phyloP scores from a whole-genome alignment of 2,329 filamentous ascomycete species.

The Arthrobotrys sinensis region DNA sequence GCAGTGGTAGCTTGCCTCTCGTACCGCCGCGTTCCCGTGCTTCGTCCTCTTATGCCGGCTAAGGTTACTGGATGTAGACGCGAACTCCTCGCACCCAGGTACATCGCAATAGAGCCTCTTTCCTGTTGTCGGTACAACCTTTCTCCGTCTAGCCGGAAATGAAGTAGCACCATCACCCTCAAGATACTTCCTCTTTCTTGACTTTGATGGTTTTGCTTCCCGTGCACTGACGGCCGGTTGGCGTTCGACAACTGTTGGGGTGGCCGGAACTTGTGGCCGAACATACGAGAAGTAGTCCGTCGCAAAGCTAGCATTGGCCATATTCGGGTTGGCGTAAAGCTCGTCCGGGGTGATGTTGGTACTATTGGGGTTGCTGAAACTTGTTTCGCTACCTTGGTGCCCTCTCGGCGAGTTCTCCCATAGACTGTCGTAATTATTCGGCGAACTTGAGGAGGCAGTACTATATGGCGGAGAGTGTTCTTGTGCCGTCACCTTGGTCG shows the following conservation, averaged over 20 bases:
- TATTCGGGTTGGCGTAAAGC: conserved; percentile 52
- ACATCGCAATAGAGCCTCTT: conserved; percentile 58
- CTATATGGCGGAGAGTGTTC: conserved; percentile 44
- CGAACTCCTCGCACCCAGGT: conserved; percentile 58
- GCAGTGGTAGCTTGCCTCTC: conserved; percentile 57
- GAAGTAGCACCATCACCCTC: conserved; percentile 55
- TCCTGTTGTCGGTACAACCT: conserved; percentile 40
- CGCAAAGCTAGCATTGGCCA: conserved; percentile 40
- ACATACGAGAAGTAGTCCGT: conserved; percentile 55
- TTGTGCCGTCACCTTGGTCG: conserved; percentile 5
- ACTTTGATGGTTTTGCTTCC: conserved; percentile 25
- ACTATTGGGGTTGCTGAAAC: conserved; percentile 54
- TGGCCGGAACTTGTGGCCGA: conserved; percentile 15
- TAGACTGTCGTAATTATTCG: conserved; percentile 49
- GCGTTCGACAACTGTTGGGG: neutral
- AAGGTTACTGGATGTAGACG: conserved; percentile 57
- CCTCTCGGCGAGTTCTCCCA: conserved; percentile 48
- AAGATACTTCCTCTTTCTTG: conserved; percentile 57
- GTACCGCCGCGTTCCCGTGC: conserved; percentile 48
- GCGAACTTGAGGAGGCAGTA: conserved; percentile 57
- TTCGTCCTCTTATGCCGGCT: conserved; percentile 59
- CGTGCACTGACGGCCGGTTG: conserved; percentile 1
- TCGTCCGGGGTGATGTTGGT: conserved; percentile 59
- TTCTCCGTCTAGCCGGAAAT: conserved; percentile 54
- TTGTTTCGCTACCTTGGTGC: conserved; percentile 53